Percentiles rank a stretch among this genome's conserved stretches.
Conservation (phyloP, 768 basidiomycete genomes). For the Trametes sanguinea region DNA sequence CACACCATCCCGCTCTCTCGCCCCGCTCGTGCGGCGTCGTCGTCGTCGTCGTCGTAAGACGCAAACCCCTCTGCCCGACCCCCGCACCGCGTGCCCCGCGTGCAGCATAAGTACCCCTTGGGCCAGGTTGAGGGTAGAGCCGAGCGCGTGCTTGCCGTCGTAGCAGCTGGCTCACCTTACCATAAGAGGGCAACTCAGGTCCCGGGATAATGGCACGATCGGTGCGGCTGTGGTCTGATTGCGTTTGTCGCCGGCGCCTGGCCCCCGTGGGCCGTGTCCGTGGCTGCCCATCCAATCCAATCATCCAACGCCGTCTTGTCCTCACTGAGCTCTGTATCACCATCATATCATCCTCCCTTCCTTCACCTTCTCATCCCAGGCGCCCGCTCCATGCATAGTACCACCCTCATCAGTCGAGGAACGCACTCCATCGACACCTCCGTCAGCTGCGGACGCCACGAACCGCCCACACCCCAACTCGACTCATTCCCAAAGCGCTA, state of each 20-base stretch:
- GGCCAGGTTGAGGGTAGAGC: not conserved
- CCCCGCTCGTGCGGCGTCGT: not conserved
- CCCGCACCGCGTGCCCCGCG: not conserved
- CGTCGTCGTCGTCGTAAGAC: not conserved
- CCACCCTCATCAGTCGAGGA: no score
- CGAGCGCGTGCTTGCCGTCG: not conserved
- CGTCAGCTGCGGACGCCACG: not conserved
- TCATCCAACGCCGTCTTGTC: no score
- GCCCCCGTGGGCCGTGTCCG: not conserved
- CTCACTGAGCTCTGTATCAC: no score
- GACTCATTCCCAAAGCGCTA: no score
- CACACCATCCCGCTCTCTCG: not conserved
- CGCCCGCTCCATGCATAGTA: no score
- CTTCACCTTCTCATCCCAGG: no score
- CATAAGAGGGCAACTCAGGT: not conserved
- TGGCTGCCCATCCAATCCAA: no score
- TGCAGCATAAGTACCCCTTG: not conserved
- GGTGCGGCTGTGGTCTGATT: slow-evolving; percentile 21
- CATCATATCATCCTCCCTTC: no score
- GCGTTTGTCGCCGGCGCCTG: slow-evolving; percentile 14
- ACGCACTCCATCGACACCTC: not conserved
- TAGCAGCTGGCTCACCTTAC: not conserved
- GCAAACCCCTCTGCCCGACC: not conserved
- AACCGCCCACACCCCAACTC: no score
- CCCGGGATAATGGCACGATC: slow-evolving; percentile 16